phyloP scores from a whole-genome alignment of 371 early-diverging fungal species.

The Mortierella sp. region DNA sequence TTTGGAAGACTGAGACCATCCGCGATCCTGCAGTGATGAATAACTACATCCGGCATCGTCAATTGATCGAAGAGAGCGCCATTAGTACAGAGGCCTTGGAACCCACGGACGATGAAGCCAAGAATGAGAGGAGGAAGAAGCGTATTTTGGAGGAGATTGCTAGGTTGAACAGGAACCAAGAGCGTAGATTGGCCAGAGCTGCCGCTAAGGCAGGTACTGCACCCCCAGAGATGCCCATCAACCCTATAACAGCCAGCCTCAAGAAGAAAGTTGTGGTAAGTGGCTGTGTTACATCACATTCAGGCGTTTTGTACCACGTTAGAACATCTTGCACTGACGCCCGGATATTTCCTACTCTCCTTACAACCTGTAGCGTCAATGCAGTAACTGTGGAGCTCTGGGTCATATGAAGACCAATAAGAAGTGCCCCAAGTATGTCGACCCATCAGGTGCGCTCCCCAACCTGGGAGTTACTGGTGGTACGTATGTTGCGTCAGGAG shows the following conservation, averaged over 20 bases:
- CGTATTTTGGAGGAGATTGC: constrained; percentile 72
- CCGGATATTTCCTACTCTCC: too few species aligned
- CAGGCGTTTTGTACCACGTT: background rate
- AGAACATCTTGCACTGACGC: too few species aligned
- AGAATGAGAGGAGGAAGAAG: constrained; percentile 70
- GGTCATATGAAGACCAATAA: constrained; percentile 93
- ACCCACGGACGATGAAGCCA: constrained; percentile 70
- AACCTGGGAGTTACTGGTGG: constrained; percentile 42
- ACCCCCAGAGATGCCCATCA: constrained; percentile 20
- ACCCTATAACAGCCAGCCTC: constrained; percentile 19
- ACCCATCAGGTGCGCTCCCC: constrained; percentile 50
- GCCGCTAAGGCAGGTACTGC: constrained; percentile 51
- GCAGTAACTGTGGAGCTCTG: constrained; percentile 85
- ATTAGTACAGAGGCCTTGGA: constrained; percentile 65
- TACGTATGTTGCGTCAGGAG: constrained; percentile 36
- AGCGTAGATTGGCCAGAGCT: constrained; percentile 61
- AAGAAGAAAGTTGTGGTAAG: constrained; percentile 47
- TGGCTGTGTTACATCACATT: background rate
- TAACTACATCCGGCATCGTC: constrained; percentile 86
- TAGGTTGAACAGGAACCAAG: constrained; percentile 71
- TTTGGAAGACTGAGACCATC: constrained; percentile 83
- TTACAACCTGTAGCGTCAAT: constrained; percentile 78
- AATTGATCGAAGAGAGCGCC: constrained; percentile 80
- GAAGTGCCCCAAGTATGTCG: constrained; percentile 79
- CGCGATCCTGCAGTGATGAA: constrained; percentile 88